Evolutionary conservation across 1,284 basidiomycete genomes (phyloP).

Genomic region (Jaminaea rosea): DNA sequence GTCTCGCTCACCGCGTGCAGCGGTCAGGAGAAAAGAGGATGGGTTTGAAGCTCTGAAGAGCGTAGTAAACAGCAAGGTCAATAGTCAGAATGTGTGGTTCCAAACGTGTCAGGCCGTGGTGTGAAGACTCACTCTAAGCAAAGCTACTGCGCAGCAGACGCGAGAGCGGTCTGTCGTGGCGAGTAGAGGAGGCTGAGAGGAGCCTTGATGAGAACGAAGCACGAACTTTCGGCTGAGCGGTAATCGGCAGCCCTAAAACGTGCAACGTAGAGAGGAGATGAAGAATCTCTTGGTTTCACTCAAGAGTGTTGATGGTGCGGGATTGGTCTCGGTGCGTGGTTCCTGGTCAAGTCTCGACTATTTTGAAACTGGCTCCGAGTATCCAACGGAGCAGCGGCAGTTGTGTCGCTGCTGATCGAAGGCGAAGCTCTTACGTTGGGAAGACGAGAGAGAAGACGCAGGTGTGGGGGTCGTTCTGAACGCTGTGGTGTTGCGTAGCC

Average conservation of each 20-base stretch:
- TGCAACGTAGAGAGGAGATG: too few species aligned
- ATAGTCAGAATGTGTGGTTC: too few species aligned
- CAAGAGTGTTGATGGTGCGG: too few species aligned
- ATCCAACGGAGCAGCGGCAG: not conserved
- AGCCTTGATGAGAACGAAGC: not conserved
- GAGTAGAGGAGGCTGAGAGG: not conserved
- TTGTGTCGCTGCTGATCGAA: not conserved
- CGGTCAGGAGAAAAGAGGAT: not conserved
- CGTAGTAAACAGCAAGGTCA: too few species aligned
- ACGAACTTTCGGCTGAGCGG: too few species aligned
- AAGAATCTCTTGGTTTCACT: too few species aligned
- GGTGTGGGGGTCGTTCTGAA: too few species aligned
- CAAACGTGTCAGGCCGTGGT: not conserved
- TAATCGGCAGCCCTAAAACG: too few species aligned
- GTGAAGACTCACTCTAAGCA: not conserved
- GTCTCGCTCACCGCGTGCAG: not conserved
- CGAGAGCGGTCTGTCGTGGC: not conserved
- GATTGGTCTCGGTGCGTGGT: too few species aligned
- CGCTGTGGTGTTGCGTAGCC: too few species aligned
- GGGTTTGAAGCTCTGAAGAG: not conserved
- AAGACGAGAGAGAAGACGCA: too few species aligned
- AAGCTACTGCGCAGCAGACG: not conserved
- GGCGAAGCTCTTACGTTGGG: not conserved
- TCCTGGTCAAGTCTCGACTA: too few species aligned
- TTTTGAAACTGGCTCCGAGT: not conserved